Evolutionary conservation across 2,329 filamentous ascomycete genomes (phyloP), one percentile per base, ranked within the genome.

Genomic region (Fusarium sambucinum): DNA sequence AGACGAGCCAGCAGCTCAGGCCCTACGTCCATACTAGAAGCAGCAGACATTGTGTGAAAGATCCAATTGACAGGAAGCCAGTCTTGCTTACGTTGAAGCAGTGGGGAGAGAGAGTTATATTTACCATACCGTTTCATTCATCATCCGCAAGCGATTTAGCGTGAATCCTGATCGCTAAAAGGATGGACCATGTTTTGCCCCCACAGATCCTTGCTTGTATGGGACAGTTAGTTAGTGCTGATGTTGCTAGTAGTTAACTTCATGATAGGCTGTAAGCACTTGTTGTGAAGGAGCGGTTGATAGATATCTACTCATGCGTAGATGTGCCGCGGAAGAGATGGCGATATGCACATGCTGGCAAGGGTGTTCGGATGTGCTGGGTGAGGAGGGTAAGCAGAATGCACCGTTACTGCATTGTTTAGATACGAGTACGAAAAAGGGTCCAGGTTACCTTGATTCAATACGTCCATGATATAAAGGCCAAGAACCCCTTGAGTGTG

Each of bases 1-100:
- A 70, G 33, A 16, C 32, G 40, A 27, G 68, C 47, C 19, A 66
- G 29, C 5, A 64, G 46, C 25, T 56, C 29, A 37, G 54, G 58
- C 21, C 50, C 53, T 48, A 68, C 38, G 10, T 46, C 48, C 16
- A 25, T 9, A 2, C 16, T 21, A 4, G 21, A 47, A 6, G 47
- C 35, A 6, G 47, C 30, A 2, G 59, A 27, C 59, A 63, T 63
- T 16, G 13, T 46, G 51, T 38, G 35, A 38, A 21, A 38, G n/a
- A 27, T 30, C 11, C 6, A 23, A 19, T 21, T n/a, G 6, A n/a
- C 25, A 23, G 10, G 10, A 23, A 16, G 5, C 17, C 17, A 29
- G 8, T 7, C 10, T 6, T 9, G 7, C n/a, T 40, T 1, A 41
- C 21, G n/a, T 17, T 9, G 32, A 19, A 41, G 7, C 19, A 52